Evolutionary conservation across 2,329 filamentous ascomycete genomes (phyloP).

Genomic region (Dactylellina haptotyla): DNA sequence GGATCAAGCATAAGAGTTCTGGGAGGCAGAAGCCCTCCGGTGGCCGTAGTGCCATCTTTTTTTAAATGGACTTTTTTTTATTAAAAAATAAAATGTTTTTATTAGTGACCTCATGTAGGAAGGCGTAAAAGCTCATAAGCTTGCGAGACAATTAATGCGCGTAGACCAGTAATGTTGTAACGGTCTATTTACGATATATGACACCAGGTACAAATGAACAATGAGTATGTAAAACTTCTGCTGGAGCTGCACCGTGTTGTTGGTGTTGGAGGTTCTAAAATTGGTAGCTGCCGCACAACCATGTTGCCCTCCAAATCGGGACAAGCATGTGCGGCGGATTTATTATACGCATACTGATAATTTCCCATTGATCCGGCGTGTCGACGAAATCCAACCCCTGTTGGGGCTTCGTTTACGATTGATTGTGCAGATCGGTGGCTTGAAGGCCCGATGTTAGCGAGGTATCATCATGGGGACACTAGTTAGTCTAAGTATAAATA

Average conservation of each 20-base stretch:
- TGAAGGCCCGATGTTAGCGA: constrained; percentile 50
- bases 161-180: too few relatives aligned
- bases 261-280: background rate
- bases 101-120: too few relatives aligned
- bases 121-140: background rate
- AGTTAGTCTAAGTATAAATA: background rate
- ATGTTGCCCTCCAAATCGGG: background rate
- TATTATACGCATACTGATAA: too few relatives aligned
- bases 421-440: constrained; percentile 44
- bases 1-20: background rate
- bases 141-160: too few relatives aligned
- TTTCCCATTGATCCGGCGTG: too few relatives aligned
- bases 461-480: constrained; percentile 6
- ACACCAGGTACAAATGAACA: too few relatives aligned
- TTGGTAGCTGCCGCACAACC: background rate
- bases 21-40: background rate
- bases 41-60: background rate
- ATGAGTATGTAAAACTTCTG: too few relatives aligned
- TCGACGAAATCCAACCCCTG: constrained; percentile 2
- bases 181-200: too few relatives aligned
- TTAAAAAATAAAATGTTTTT: too few relatives aligned
- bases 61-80: too few relatives aligned
- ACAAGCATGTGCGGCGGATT: background rate
- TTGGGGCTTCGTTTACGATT: constrained; percentile 16
- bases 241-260: background rate